A percentile compares a stretch with the other conserved stretches of the same genome.
Conservation (phyloP, 352 stramenopile species). For the Globisporangium cederbergense region DNA sequence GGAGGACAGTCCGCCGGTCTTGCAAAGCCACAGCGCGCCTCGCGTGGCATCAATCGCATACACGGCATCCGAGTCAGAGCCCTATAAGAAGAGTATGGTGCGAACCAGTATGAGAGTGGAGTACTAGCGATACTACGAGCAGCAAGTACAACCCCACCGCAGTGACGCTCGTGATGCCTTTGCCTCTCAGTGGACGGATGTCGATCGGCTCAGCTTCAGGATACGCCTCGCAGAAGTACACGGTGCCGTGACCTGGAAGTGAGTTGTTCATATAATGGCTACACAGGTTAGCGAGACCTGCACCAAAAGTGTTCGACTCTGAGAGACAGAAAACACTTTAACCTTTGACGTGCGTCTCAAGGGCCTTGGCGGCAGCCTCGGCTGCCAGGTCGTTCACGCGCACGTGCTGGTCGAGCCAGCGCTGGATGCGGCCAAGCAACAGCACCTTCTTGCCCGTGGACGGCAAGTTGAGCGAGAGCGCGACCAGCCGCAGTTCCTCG, state of each 20-base stretch:
- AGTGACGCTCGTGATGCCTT: slow-evolving; percentile 53
- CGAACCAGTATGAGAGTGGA: neutral
- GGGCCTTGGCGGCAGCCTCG: slow-evolving; percentile 47
- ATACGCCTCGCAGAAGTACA: slow-evolving; percentile 67
- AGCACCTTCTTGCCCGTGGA: slow-evolving; percentile 77
- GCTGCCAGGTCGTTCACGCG: slow-evolving; percentile 53
- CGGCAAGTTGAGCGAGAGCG: slow-evolving; percentile 64
- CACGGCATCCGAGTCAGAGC: slow-evolving; percentile 62
- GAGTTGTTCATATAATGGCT: neutral
- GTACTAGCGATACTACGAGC: no score
- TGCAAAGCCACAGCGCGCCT: slow-evolving; percentile 69
- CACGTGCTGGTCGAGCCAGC: slow-evolving; percentile 70
- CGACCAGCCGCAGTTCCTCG: slow-evolving; percentile 58
- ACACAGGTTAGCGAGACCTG: neutral
- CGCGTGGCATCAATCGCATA: slow-evolving; percentile 59
- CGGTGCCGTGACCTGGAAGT: slow-evolving; percentile 41
- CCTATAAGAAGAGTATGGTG: slow-evolving; percentile 19
- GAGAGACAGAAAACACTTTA: neutral
- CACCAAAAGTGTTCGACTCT: neutral
- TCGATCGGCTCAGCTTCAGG: slow-evolving; percentile 38
- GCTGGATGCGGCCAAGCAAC: slow-evolving; percentile 67
- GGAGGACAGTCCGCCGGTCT: slow-evolving; percentile 57
- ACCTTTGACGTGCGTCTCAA: slow-evolving; percentile 56
- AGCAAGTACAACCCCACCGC: slow-evolving; percentile 29
- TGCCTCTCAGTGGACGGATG: slow-evolving; percentile 56